Evolutionary conservation across 1,139 yeast genomes (phyloP).

Genomic region (Scheffersomyces stambukii): DNA sequence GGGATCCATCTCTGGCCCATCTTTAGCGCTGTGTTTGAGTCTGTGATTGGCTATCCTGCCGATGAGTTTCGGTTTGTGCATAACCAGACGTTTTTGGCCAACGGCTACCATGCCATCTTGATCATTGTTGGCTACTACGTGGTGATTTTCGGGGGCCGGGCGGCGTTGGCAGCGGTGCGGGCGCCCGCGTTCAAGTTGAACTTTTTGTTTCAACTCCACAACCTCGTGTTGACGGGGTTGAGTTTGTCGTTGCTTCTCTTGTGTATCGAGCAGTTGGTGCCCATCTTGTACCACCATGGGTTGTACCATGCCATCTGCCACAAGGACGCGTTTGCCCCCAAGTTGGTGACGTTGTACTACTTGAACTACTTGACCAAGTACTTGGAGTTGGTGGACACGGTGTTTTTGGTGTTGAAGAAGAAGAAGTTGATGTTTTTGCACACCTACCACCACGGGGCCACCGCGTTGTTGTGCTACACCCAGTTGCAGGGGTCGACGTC

Average conservation of each 20-base stretch:
- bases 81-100: constrained; percentile 64
- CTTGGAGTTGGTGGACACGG: constrained; percentile 85
- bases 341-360: constrained; percentile 78
- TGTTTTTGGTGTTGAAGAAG: constrained; percentile 86
- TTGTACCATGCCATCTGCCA: constrained; percentile 82
- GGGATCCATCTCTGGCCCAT: constrained; percentile 90
- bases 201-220: constrained; percentile 62
- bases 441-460: constrained; percentile 98
- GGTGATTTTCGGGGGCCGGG: constrained; percentile 77
- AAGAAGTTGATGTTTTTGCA: constrained; percentile 88
- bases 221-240: constrained; percentile 65
- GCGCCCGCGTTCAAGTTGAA: constrained; percentile 70
- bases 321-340: constrained; percentile 77
- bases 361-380: constrained; percentile 75
- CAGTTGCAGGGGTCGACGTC: constrained; percentile 89
- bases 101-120: constrained; percentile 61
- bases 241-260: constrained; percentile 67
- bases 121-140: constrained; percentile 69
- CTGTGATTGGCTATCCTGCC: constrained; percentile 59
- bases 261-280: constrained; percentile 79
- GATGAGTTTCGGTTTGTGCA: constrained; percentile 69
- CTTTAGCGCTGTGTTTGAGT: constrained; percentile 56
- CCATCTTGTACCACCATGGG: constrained; percentile 75
- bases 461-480: constrained; percentile 91
- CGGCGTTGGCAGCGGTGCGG: constrained; percentile 40